Evolutionary conservation across 208 protist species (phyloP), one percentile per base, ranked within the genome.

Genomic region (Leishmania braziliensis): DNA sequence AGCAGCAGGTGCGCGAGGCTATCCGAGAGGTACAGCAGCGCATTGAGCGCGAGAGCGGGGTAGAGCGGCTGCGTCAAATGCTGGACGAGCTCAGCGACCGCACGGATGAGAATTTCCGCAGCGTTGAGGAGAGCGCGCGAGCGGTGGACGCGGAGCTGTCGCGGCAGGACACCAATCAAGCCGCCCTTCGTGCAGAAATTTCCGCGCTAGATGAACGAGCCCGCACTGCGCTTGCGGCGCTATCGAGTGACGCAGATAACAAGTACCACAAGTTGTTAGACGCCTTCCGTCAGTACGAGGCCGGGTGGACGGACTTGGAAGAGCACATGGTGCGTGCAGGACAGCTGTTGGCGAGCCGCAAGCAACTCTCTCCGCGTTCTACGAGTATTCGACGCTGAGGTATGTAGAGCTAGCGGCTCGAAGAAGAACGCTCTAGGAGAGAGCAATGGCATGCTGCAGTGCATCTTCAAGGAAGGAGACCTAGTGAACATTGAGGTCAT

Each of bases 61-160:
- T 90, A 4, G 90, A 88, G 73, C 83, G 84, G 36, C 84, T 97
- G 50, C 86, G 86, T 1, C 84, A 90, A 33, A 89, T 93, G 89
- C 76, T 97, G 51, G 88, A 95, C 53, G 93, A 95, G 39, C 83
- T 97, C 29, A 94, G 84, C 78, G 92, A 93, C 66, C 93, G 93
- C 72, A 97, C 93, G 0, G 92, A 97, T 76, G 90, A 93, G 46
- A 97, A 97, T 85, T 97, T 97, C 73, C 83, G 85, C 69, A 92
- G 84, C 77, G 91, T 97, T 10, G 92, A 95, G 82, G 87, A 94
- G 60, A 97, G 91, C 68, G 90, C 93, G 16, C 85, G 89, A 1
- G 92, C 90, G 1, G 93, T 97, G 26, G 92, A 95, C 68, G 83
- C 89, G 36, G 92, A 95, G 82, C 77, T 97, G 43, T 84, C 66